Evolutionary conservation across 495 filamentous ascomycete species (phyloP).

Genomic region (Penicillium bialowiezense): DNA sequence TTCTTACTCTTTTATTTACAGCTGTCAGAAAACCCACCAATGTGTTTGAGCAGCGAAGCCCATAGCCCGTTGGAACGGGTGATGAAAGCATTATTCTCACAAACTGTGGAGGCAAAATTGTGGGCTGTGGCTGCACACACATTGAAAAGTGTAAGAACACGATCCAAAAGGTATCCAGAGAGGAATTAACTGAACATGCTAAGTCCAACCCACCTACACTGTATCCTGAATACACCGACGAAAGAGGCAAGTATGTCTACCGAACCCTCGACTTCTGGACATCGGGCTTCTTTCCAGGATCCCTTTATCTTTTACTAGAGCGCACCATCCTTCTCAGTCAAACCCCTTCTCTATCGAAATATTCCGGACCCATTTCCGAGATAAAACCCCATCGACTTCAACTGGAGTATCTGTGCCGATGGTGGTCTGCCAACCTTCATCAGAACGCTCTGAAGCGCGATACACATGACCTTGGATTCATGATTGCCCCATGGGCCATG

Average conservation of each 20-base stretch:
- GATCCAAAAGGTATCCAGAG: background rate
- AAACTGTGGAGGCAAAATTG: constrained; percentile 28
- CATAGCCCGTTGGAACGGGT: constrained; percentile 3
- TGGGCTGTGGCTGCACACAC: constrained; percentile 30
- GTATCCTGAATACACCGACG: constrained; percentile 29
- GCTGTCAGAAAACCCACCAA: too few species aligned
- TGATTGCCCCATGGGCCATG: constrained; percentile 38
- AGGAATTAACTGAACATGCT: background rate
- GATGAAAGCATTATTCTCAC: constrained; percentile 19
- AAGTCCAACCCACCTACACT: constrained; percentile 18
- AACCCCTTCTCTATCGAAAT: background rate
- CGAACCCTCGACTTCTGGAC: constrained; percentile 34
- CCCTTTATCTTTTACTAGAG: constrained; percentile 33
- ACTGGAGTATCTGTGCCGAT: constrained; percentile 30
- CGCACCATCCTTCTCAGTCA: constrained; percentile 4
- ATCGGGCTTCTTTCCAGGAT: constrained; percentile 39
- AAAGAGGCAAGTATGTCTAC: constrained; percentile 28
- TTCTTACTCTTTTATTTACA: too few species aligned
- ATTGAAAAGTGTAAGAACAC: constrained; percentile 9
- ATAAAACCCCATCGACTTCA: constrained; percentile 15
- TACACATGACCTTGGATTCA: constrained; percentile 48
- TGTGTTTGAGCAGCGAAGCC: background rate
- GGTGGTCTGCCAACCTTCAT: constrained; percentile 36
- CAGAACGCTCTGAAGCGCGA: constrained; percentile 30
- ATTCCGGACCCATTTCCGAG: background rate